These are phyloP conservation scores for Calendula officinalis DNA, from an alignment of 129 eudicot species.

Conservation along the genomic window DNA sequence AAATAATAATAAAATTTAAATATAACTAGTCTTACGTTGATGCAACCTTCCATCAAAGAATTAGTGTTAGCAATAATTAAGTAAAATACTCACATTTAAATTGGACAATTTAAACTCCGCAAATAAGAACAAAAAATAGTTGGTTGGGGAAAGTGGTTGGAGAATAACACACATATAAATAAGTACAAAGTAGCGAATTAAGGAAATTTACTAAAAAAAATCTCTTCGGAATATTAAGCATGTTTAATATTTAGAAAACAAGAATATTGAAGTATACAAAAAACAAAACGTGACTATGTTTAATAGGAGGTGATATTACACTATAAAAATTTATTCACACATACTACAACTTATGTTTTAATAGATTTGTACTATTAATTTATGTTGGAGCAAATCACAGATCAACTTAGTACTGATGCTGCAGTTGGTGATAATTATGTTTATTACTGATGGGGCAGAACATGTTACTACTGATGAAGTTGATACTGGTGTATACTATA, in stretches of 20 bases:
- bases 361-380: no score
- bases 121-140: background rate
- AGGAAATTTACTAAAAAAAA: background rate
- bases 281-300: background rate
- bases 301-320: no score
- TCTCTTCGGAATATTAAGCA: background rate
- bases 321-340: no score
- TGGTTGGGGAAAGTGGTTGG: slow-evolving; percentile 6
- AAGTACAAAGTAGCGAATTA: background rate
- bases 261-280: background rate
- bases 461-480: no score
- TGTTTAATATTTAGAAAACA: background rate
- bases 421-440: no score
- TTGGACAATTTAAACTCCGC: background rate
- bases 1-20: no score
- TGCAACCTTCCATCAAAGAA: background rate
- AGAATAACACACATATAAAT: background rate
- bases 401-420: no score
- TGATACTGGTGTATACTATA: no score
- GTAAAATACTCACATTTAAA: background rate
- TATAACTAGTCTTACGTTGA: no score
- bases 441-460: no score
- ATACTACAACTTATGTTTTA: no score
- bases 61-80: background rate
- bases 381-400: no score